Conservation (phyloP, 495 filamentous ascomycete species). For the Letharia lupina region DNA sequence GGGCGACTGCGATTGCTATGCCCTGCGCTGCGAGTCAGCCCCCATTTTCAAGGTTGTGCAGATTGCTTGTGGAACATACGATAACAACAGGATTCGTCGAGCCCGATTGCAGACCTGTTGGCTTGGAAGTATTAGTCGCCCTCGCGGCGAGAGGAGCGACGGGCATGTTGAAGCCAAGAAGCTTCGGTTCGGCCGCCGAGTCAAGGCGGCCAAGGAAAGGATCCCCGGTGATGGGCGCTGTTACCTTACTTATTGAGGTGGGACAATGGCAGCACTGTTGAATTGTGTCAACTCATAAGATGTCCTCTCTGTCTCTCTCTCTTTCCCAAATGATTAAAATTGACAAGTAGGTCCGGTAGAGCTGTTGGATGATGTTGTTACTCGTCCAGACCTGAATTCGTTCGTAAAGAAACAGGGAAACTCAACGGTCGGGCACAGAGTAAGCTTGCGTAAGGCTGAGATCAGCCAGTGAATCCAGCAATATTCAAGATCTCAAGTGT, state of each 20-base stretch:
- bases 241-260: not conserved
- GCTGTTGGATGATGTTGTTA: not conserved
- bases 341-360: not conserved
- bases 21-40: constrained; percentile 11
- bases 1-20: constrained; percentile 16
- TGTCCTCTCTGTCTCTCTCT: not conserved
- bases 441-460: not conserved
- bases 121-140: constrained; percentile 11
- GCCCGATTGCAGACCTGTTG: constrained; percentile 3
- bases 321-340: not conserved
- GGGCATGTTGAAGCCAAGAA: constrained; percentile 10
- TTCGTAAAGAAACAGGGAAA: not conserved
- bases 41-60: not conserved
- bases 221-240: not conserved
- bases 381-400: not conserved
- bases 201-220: not conserved
- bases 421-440: not conserved
- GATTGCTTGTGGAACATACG: constrained; percentile 3
- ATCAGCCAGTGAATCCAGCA: not conserved
- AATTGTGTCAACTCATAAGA: not conserved
- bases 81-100: constrained; percentile 19
- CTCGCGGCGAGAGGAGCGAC: constrained; percentile 12
- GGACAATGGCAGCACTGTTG: not conserved
- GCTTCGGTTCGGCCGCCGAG: constrained; percentile 4
- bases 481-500: not conserved